Base-by-base conservation (phyloP, 345 rosid species). In the Eucalyptus caleyi region DNA sequence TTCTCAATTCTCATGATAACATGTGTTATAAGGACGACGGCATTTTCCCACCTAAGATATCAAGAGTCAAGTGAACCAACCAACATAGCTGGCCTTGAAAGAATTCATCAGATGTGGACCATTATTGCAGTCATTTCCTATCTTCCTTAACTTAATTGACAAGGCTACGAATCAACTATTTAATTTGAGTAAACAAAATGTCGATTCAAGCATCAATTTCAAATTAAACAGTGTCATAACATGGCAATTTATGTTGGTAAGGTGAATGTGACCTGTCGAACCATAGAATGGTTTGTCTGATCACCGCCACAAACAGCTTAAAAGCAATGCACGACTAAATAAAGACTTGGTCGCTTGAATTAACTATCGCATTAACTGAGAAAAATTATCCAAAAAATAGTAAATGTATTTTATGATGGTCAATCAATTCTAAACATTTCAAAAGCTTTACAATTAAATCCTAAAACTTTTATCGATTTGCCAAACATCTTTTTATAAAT, bases 341-440 rank as follows among this genome's bases (percentile, higher is more conserved):
- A 26, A 26, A 59, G 15, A 59, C 67, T 26, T 26, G 67, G 67
- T 16, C 5, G 13, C 27, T 59, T 16, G n/a, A 59, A 59, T 23
- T 9, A 21, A 54, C 12, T 54, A 8, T 9, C 5, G 3, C 60
- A 54, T 54, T 51, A 51, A 51, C 0, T 7, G 9, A 51, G 56
- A 51, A 51, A 51, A 51, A 7, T 51, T 51, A 18, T 51, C 18
- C 1, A 51, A 51, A 51, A 51, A 18, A 2, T 18, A 3, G 2
- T 19, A 53, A 53, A 53, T 53, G 0, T 21, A 53, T 19, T 53
- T 53, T 19, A 19, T 0, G 0, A 53, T 53, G 26, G 26, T 21
- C 59, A 21, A 53, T 21, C 5, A 53, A 21, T 53, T 53, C 26
- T 21, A 53, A 53, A 53, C 11, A 4, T 53, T 53, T 53, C 2